Evolutionary conservation across 2,329 filamentous ascomycete genomes (phyloP).

Genomic region (Fusarium stilboides): DNA sequence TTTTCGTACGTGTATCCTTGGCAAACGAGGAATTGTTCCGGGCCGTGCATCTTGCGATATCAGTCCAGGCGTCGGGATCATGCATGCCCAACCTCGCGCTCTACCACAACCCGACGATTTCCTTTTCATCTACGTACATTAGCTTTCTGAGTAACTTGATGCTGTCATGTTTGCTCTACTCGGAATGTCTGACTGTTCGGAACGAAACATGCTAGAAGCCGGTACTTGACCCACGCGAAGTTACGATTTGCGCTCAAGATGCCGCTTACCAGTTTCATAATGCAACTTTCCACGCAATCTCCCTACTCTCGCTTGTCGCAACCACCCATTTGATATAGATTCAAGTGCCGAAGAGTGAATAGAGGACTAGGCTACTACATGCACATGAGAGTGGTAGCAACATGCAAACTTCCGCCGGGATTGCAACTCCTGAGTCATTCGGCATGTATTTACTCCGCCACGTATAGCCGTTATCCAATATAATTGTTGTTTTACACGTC

Average conservation of each 20-base stretch:
- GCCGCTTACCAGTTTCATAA: not conserved
- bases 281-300: not conserved
- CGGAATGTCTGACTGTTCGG: too few relatives aligned
- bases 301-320: too few relatives aligned
- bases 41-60: not conserved
- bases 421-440: too few relatives aligned
- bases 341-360: too few relatives aligned
- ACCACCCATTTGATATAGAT: too few relatives aligned
- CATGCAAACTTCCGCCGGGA: too few relatives aligned
- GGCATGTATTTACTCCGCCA: too few relatives aligned
- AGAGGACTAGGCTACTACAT: too few relatives aligned
- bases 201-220: not conserved
- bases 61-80: not conserved
- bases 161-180: not conserved
- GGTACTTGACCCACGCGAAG: not conserved
- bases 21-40: not conserved
- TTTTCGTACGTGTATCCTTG: fast-evolving
- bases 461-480: too few relatives aligned
- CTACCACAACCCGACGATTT: not conserved
- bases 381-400: too few relatives aligned
- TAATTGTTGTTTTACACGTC: too few relatives aligned
- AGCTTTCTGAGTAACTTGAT: not conserved
- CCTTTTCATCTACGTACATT: not conserved
- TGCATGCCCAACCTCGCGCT: not conserved
- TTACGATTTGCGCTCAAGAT: too few relatives aligned